Evolutionary conservation across 768 basidiomycete genomes (phyloP), one percentile per base, ranked within the genome.

Genomic region (Mycena alexandri): DNA sequence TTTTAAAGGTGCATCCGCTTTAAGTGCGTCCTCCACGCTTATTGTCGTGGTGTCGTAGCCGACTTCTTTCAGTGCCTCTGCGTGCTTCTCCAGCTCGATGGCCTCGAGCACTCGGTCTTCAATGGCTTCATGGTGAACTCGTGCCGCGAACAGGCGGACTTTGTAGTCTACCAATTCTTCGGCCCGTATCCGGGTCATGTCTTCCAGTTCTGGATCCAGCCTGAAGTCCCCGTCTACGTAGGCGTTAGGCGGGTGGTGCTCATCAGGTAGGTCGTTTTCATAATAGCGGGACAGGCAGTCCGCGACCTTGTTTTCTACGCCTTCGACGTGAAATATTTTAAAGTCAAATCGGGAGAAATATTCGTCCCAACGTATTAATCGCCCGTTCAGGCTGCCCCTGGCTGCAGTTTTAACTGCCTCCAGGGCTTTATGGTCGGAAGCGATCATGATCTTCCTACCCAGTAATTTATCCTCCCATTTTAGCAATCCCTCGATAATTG

Each of bases 321-420:
- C 52, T 19, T 34, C 29, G 25, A 54, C 52, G 34, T 54, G 52
- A 8, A 17, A 7, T 4, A 54, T 36, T 7, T 54, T 33, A n/a
- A 54, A 54, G 36, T 54, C 52, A 54, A 54, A 54, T 8, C 52
- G 52, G 24, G 52, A 36, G 19, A 54, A 21, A n/a, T 54, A 54
- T n/a, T 54, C 52, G 21, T 54, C 52, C 52, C 52, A 54, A 5
- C 52, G 25, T 8, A 54, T 54, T 8, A 54, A 12, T 12, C 52
- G 52, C 8, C 52, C 52, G 21, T 38, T 54, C 25, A 54, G 13
- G 5, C 52, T 22, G 52, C 21, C 21, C 3, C 52, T 25, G 7
- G 14, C 33, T 4, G 52, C 52, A 3, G 52, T 54, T 22, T 54
- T 54, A 10, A 54, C 19, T 16, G 14, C 21, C 21, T 54, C 52